Percentiles rank a stretch among this genome's conserved stretches.
These are phyloP conservation scores for Pilasporangium apinafurcum DNA, from an alignment of 352 stramenopile genomes.

Conservation along the genomic window DNA sequence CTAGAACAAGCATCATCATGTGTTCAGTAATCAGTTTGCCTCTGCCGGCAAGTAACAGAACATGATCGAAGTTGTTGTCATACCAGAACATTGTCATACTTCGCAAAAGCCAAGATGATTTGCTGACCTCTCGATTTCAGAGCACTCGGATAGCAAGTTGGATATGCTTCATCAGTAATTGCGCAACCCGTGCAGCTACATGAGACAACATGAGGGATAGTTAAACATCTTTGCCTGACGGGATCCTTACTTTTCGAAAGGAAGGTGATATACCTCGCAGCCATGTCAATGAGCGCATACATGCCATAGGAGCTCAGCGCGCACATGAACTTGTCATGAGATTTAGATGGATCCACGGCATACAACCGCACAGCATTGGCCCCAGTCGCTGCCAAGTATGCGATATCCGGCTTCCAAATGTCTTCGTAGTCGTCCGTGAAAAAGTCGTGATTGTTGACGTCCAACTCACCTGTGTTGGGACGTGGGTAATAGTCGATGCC, in stretches of 20 bases:
- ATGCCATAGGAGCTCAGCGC: slow-evolving; percentile 65
- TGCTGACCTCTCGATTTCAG: slow-evolving; percentile 67
- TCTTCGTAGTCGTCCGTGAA: slow-evolving; percentile 73
- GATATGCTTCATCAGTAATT: slow-evolving; percentile 45
- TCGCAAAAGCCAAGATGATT: slow-evolving; percentile 76
- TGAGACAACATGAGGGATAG: too few species aligned
- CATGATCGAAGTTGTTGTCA: too few species aligned
- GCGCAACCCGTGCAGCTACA: slow-evolving; percentile 52
- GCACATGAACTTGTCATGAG: slow-evolving; percentile 87
- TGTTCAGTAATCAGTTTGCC: too few species aligned
- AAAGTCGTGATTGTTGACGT: slow-evolving; percentile 77
- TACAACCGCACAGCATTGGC: slow-evolving; percentile 83
- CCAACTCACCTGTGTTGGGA: slow-evolving; percentile 61
- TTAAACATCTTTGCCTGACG: too few species aligned
- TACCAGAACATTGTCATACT: slow-evolving; percentile 85
- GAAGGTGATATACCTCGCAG: too few species aligned
- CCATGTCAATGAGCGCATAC: slow-evolving; percentile 68
- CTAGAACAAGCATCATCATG: too few species aligned
- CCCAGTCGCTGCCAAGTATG: slow-evolving; percentile 44
- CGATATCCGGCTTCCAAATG: slow-evolving; percentile 68
- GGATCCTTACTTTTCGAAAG: too few species aligned
- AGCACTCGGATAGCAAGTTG: slow-evolving; percentile 40
- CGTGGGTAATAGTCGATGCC: slow-evolving; percentile 87
- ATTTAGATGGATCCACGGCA: slow-evolving; percentile 76
- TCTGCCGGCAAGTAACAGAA: too few species aligned